phyloP scores from a whole-genome alignment of 768 basidiomycete genomes.

The Strobilomyces echinocephalus region DNA sequence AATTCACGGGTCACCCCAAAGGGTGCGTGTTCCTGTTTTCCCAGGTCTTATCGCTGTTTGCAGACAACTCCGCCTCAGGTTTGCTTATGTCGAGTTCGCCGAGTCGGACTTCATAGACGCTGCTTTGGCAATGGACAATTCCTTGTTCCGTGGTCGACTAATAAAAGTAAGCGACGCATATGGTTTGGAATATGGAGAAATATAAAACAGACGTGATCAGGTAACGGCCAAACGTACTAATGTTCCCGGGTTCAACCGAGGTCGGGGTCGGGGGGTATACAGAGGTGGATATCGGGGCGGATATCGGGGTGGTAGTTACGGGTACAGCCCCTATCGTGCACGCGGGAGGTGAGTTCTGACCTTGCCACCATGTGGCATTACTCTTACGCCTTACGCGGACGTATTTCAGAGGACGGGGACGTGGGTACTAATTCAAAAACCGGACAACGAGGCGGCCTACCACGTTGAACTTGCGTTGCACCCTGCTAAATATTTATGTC shows the following conservation, averaged over 20 bases:
- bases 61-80: slow-evolving; percentile 46
- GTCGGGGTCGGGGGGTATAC: slow-evolving; percentile 69
- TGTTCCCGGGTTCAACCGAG: slow-evolving; percentile 85
- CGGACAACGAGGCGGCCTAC: slow-evolving; percentile 16
- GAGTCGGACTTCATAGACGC: slow-evolving; percentile 88
- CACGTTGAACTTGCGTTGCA: slow-evolving; percentile 1
- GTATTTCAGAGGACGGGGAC: slow-evolving; percentile 60
- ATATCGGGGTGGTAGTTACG: slow-evolving; percentile 48
- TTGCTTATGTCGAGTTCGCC: slow-evolving; percentile 98
- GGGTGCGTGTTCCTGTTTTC: slow-evolving; percentile 50
- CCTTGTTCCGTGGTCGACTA: slow-evolving; percentile 88
- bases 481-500: slow-evolving; percentile 3
- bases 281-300: slow-evolving; percentile 61
- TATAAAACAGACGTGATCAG: slow-evolving; percentile 36
- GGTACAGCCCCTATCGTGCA: slow-evolving; percentile 52
- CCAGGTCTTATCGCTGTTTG: slow-evolving; percentile 2
- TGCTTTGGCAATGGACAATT: slow-evolving; percentile 91
- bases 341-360: slow-evolving; percentile 64
- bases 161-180: slow-evolving; percentile 63
- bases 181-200: neutral
- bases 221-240: slow-evolving; percentile 96
- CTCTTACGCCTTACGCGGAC: slow-evolving; percentile 10
- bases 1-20: slow-evolving; percentile 99
- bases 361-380: slow-evolving; percentile 6
- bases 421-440: slow-evolving; percentile 48